Evolutionary conservation across 2,329 filamentous ascomycete species (phyloP), one percentile per base, ranked within the genome.

Genomic region (Sporothrix pseudoabietina): DNA sequence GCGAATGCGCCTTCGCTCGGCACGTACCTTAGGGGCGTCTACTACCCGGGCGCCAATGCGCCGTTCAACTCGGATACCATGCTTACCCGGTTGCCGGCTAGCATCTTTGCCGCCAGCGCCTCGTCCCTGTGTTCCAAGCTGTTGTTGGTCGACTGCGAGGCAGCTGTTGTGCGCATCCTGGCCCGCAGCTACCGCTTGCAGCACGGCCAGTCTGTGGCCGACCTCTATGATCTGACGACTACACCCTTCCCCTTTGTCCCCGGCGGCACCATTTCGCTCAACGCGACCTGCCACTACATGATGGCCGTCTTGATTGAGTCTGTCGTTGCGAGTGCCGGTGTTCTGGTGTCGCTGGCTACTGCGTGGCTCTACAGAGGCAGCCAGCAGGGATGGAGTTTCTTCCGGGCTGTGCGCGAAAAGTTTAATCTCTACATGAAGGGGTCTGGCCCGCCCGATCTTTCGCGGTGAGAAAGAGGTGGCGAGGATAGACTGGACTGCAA

Each of bases 41-140:
- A 52, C 65, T 68, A 59, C 30, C 44, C 72, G 9, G 32, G 54
- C 30, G 16, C n/a, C 16, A 47, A 68, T 75, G 77, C 54, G 76
- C 81, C 74, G 47, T 73, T 75, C 63, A 81, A 77, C 77, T 79
- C 77, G 73, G 80, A 78, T 74, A 89, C 85, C 6, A 79, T 83
- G 61, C 81, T 89, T 14, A 87, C 86, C 0, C 82, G 82, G 54
- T 80, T 89, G 1, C 87, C 87, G 7, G 82, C 85, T 0, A 75
- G 79, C 14, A 77, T 88, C 5, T 87, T 86, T 0, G 81, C 84
- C 0, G 83, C 85, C 57, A 82, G 87, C 3, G 79, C 88, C 35
- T 82, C 85, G 0, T 81, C 84, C 32, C 80, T 85, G 1, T 76
- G 81, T 0, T 79, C 83, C 0, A 82, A 85, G 44, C 66, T 87